Evolutionary conservation across 306 rosid species (phyloP).

Genomic region (Ziziphus jujuba): DNA sequence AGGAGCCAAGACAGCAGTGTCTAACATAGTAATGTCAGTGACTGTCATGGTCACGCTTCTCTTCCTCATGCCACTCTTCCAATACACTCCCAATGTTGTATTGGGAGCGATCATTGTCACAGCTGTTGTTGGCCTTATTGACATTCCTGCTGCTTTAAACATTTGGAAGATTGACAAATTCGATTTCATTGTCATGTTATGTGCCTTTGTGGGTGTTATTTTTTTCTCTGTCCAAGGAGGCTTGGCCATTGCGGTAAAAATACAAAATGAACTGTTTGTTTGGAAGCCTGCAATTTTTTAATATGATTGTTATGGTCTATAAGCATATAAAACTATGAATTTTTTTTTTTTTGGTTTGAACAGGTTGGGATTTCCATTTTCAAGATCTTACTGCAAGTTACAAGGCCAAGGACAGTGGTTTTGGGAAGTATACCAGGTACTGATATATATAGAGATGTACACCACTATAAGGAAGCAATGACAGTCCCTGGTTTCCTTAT

Average conservation of each 20-base stretch:
- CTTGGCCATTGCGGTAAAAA: conserved; percentile 85
- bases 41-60: conserved; percentile 93
- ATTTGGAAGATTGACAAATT: conserved; percentile 88
- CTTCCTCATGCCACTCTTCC: conserved; percentile 88
- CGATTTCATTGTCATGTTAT: conserved; percentile 72
- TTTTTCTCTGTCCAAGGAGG: conserved; percentile 83
- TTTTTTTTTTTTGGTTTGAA: conserved; percentile 19
- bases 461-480: conserved; percentile 75
- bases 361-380: conserved; percentile 85
- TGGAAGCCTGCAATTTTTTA: background rate
- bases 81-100: conserved; percentile 87
- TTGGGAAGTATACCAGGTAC: conserved; percentile 87
- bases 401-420: conserved; percentile 84
- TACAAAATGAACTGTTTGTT: background rate
- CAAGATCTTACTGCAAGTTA: conserved; percentile 73
- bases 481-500: conserved; percentile 76
- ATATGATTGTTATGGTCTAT: background rate
- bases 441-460: conserved; percentile 66
- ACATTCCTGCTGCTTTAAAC: conserved; percentile 69
- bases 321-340: background rate
- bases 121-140: conserved; percentile 88
- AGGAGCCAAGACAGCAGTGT: conserved; percentile 83
- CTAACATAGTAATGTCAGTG: conserved; percentile 87
- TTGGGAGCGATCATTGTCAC: conserved; percentile 88
- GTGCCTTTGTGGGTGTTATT: conserved; percentile 82